These are phyloP conservation scores for Aureobasidium sp. DNA, from an alignment of 2,329 filamentous ascomycete species.

Conservation along the genomic window DNA sequence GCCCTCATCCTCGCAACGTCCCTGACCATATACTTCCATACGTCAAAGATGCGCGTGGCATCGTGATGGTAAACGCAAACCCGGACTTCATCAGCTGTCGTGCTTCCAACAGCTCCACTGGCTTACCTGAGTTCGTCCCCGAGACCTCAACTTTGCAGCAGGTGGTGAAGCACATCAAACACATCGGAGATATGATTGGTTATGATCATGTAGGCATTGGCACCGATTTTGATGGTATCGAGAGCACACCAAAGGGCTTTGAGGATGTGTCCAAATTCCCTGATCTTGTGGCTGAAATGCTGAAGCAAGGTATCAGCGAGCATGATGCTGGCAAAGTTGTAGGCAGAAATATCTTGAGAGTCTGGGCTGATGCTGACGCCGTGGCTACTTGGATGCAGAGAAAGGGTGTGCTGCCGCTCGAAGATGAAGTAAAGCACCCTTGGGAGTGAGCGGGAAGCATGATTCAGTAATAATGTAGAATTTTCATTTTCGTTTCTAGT, in stretches of 20 bases:
- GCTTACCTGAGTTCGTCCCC: conserved; percentile 60
- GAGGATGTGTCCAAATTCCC: conserved; percentile 84
- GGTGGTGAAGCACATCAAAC: conserved; percentile 70
- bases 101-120: conserved; percentile 45
- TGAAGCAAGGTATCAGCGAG: conserved; percentile 67
- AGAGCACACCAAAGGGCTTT: conserved; percentile 59
- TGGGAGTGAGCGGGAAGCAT: neutral
- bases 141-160: conserved; percentile 66
- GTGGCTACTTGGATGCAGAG: conserved; percentile 61
- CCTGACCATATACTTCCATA: conserved; percentile 74
- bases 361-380: conserved; percentile 72
- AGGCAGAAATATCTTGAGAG: conserved; percentile 73
- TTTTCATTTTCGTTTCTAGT: neutral
- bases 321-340: conserved; percentile 66
- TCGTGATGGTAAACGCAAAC: conserved; percentile 89
- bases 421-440: conserved; percentile 32
- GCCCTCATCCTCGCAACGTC: conserved; percentile 84
- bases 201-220: conserved; percentile 84
- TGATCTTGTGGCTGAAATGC: conserved; percentile 65
- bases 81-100: conserved; percentile 77
- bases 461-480: neutral
- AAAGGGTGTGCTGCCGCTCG: conserved; percentile 33
- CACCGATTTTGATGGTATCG: conserved; percentile 81
- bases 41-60: conserved; percentile 62
- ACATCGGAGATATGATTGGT: conserved; percentile 77